Evolutionary conservation across 1,139 yeast genomes (phyloP), one percentile per base, ranked within the genome.

Genomic region (Lodderomyces metapsilosis): DNA sequence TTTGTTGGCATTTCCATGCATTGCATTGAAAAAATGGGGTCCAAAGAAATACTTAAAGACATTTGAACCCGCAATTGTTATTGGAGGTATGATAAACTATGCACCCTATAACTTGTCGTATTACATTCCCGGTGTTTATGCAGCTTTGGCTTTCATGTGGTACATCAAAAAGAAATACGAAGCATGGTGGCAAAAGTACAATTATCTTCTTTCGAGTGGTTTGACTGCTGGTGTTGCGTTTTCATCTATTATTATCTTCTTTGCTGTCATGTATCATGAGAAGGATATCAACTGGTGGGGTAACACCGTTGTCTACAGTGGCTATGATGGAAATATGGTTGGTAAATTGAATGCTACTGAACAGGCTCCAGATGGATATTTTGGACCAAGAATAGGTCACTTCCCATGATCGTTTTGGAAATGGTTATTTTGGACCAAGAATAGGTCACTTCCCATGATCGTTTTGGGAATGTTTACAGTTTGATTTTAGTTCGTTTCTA

Each of bases 131-230:
- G 77, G 78, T 24, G 47, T 72, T 36, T 64, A 68, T 39, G 52
- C 68, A 12, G 60, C 74, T 5, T 61, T 53, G 40, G 50, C 62
- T 21, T 79, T 78, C 57, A 78, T 76, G 74, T 62, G 62, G 50
- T 62, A 62, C 54, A 56, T 77, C 50, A 72, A 66, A 49, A 65
- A 58, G 45, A 61, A 68, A 41, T 74, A 68, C 53, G 52, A 60
- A 28, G 60, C 67, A 18, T 73, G 82, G 80, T 79, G 82, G 79
- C 74, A 70, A 45, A 76, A 74, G 58, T 80, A 78, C 59, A 78
- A 71, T 52, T 80, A 78, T 56, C 67, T 80, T 24, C 58, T 79
- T 23, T 59, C 76, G 6, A 66, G 74, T 32, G 81, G 75, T 12
- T 54, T 78, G 38, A 54, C 61, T n/a, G 76, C 82, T 6, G 84